phyloP scores from a whole-genome alignment of 2,329 filamentous ascomycete species.

The Aspergillus melleus region DNA sequence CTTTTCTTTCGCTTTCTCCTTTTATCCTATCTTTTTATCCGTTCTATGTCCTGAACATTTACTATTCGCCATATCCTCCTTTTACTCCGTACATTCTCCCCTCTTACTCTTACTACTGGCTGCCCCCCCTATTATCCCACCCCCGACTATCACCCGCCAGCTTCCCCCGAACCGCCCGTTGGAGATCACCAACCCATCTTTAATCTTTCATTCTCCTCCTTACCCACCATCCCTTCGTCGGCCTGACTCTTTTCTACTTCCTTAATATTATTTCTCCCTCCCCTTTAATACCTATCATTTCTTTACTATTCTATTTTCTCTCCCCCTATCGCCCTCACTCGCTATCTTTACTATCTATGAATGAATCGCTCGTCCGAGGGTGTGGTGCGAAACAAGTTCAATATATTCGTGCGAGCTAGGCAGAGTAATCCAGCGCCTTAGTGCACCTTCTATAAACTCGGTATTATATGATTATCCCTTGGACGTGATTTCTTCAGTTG shows the following conservation, averaged over 20 bases:
- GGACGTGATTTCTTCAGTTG: conserved; percentile 28
- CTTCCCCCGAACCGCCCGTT: conserved; percentile 7
- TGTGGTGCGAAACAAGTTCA: conserved; percentile 11
- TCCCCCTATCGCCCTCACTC: neutral
- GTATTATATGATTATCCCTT: conserved; percentile 26
- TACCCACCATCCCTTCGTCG: neutral
- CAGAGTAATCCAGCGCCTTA: conserved; percentile 9
- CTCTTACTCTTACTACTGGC: neutral
- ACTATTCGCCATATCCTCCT: conserved; percentile 1
- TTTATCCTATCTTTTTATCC: neutral
- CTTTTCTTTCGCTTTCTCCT: neutral
- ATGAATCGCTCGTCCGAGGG: conserved; percentile 6
- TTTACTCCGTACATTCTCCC: neutral
- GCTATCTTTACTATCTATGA: conserved; percentile 18
- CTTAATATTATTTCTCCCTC: neutral
- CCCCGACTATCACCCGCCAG: conserved; percentile 1
- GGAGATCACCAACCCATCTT: conserved; percentile 12
- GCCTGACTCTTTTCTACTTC: neutral
- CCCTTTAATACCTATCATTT: neutral
- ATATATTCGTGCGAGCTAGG: conserved; percentile 17
- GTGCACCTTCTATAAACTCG: conserved; percentile 19
- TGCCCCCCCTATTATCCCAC: conserved; percentile 2
- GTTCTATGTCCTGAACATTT: neutral
- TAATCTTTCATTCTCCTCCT: conserved; percentile 4
- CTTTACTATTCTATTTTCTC: conserved; percentile 1